Evolutionary conservation across 164 flowering plant genomes (phyloP), one percentile per base, ranked within the genome.

Genomic region (Aristolochia contorta): DNA sequence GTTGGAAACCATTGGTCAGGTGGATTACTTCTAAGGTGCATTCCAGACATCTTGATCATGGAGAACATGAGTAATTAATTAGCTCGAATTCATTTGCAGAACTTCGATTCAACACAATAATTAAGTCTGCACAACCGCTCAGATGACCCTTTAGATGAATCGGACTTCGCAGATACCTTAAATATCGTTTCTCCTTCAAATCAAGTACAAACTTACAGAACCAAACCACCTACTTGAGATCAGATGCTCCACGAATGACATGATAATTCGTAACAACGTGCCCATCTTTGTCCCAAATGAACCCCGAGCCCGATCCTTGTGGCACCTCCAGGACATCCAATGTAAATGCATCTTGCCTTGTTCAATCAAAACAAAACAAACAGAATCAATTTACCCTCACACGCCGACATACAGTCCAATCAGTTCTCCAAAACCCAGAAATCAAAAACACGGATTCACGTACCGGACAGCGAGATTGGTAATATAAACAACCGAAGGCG

Each of bases 171-270:
- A 37, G 12, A 8, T 37, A 37, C 43, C 7, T 37, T 6, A 37
- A 37, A 4, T 10, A 8, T 37, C 10, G 12, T 6, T 37, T 37
- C 12, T 37, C 43, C 43, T 37, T 37, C 43, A 37, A 37, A 4
- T 37, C 43, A 37, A 37, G 7, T 37, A 37, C 43, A 37, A 3
- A 37, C 3, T 37, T 37, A 37, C 43, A 37, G 7, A 21, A 12
- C 48, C 10, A 47, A n/a, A 33, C 19, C 32, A 72, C 82, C n/a
- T 63, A 92, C 98, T 77, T 87, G 75, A 92, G 87, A 86, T 92
- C 98, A 67, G 98, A 92, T 19, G 98, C 98, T 33, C 93, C 95
- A 1, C 96, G 96, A 78, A 92, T 92, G 37, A 92, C 98, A 70
- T 92, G 98, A 77, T 85, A 92, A 75, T 92, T 92, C 24, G 98